phyloP scores from a whole-genome alignment of 495 filamentous ascomycete species.

The Penicillium robsamsonii region DNA sequence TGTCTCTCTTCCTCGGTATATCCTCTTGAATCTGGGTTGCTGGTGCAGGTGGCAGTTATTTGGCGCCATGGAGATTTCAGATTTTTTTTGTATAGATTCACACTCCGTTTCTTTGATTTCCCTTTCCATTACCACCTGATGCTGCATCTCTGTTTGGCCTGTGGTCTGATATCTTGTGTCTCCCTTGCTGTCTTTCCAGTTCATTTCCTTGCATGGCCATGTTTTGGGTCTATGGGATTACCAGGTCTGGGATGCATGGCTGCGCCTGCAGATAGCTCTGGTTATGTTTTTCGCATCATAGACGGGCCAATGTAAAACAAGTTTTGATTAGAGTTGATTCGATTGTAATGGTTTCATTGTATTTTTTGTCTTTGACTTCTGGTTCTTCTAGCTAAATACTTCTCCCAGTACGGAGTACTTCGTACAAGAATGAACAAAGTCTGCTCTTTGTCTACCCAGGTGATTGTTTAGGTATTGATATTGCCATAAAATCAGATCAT shows the following conservation, averaged over 20 bases:
- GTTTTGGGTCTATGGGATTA: constrained; percentile 18
- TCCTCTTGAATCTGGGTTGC: constrained; percentile 33
- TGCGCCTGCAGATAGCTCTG: constrained; percentile 33
- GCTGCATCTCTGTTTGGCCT: constrained; percentile 29
- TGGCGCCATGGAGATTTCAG: constrained; percentile 44
- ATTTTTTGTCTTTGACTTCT: not conserved
- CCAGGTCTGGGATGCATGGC: constrained; percentile 31
- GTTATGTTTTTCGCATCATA: constrained; percentile 44
- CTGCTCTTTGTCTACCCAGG: not conserved
- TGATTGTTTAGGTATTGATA: not conserved
- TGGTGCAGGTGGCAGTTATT: constrained; percentile 39
- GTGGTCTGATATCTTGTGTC: constrained; percentile 27
- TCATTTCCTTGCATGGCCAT: constrained; percentile 29
- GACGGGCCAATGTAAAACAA: constrained; percentile 50
- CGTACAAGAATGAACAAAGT: not conserved
- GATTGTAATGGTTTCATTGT: not conserved
- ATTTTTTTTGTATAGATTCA: constrained; percentile 49
- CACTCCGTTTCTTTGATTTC: constrained; percentile 30
- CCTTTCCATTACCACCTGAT: constrained; percentile 26
- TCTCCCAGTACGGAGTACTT: no score
- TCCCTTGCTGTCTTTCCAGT: constrained; percentile 27
- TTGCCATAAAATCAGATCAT: not conserved
- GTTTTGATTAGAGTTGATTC: constrained; percentile 22
- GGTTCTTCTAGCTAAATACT: not conserved
- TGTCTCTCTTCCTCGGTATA: constrained; percentile 31